Percentiles rank a stretch among this genome's conserved stretches.
These are phyloP conservation scores for Dalbergia oliveri DNA, from an alignment of 306 rosid species.

Conservation along the genomic window DNA sequence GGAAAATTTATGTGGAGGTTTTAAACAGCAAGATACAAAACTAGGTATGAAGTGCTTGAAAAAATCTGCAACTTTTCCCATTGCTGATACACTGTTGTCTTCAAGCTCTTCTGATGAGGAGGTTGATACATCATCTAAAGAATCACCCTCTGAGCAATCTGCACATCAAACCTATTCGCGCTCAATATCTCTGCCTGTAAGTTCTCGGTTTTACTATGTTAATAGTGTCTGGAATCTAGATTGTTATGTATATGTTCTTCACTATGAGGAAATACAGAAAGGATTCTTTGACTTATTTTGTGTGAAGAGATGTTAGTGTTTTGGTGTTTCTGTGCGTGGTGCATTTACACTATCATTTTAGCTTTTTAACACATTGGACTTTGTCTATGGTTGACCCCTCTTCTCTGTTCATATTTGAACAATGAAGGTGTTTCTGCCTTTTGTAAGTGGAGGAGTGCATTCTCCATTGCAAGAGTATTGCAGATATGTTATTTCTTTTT, in stretches of 20 bases:
- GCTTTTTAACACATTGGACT: background rate
- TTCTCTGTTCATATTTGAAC: background rate
- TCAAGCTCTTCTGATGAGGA: constrained; percentile 51
- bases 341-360: background rate
- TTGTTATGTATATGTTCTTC: background rate
- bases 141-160: constrained; percentile 49
- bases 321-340: background rate
- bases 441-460: background rate
- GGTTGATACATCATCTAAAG: constrained; percentile 43
- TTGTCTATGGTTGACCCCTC: background rate
- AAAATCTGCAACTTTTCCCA: constrained; percentile 66
- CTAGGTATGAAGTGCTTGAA: constrained; percentile 43
- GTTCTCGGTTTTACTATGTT: constrained; percentile 36
- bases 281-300: background rate
- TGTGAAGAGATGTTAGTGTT: background rate
- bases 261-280: background rate
- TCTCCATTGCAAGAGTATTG: background rate
- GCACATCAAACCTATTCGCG: constrained; percentile 54
- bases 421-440: background rate
- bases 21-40: constrained; percentile 30
- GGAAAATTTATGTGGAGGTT: constrained; percentile 12
- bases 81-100: constrained; percentile 47
- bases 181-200: constrained; percentile 79
- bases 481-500: background rate
- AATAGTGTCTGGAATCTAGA: background rate